Percentiles rank a stretch among this genome's conserved stretches.
These are phyloP conservation scores for Saccharum spontaneum DNA, from an alignment of 176 grass and related monocot species.

Conservation along the genomic window DNA sequence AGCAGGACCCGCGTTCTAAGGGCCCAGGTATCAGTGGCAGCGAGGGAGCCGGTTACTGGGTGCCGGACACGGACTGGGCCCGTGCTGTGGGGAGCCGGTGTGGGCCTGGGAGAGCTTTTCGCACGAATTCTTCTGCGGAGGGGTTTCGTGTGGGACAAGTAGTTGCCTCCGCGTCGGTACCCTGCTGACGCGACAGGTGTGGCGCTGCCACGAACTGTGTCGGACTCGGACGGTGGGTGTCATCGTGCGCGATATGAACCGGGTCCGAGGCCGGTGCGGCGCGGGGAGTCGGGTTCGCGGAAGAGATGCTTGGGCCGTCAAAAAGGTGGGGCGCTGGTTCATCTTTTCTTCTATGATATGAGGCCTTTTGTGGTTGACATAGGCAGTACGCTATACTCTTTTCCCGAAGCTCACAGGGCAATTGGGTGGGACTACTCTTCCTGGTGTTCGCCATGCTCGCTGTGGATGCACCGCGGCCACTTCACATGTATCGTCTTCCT, in stretches of 20 bases:
- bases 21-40: not conserved
- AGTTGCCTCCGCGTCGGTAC: not conserved
- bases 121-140: no score
- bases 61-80: not conserved
- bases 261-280: not conserved
- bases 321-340: not conserved
- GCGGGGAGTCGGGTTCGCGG: slow-evolving; percentile 1
- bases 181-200: not conserved
- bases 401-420: no score
- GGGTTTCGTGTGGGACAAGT: slow-evolving; percentile 16
- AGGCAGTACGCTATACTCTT: no score
- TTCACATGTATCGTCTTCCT: no score
- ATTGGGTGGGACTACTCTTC: no score
- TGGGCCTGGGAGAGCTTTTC: not conserved
- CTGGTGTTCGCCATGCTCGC: no score
- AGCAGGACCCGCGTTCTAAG: not conserved
- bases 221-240: not conserved
- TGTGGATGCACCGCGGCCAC: no score
- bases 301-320: not conserved
- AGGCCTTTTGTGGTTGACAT: no score
- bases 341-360: no score
- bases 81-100: not conserved
- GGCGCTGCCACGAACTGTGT: not conserved
- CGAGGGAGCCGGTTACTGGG: not conserved
- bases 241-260: not conserved